These are phyloP conservation scores for Ilyonectria mors-panacis DNA, from an alignment of 2,329 filamentous ascomycete genomes.

Conservation along the genomic window DNA sequence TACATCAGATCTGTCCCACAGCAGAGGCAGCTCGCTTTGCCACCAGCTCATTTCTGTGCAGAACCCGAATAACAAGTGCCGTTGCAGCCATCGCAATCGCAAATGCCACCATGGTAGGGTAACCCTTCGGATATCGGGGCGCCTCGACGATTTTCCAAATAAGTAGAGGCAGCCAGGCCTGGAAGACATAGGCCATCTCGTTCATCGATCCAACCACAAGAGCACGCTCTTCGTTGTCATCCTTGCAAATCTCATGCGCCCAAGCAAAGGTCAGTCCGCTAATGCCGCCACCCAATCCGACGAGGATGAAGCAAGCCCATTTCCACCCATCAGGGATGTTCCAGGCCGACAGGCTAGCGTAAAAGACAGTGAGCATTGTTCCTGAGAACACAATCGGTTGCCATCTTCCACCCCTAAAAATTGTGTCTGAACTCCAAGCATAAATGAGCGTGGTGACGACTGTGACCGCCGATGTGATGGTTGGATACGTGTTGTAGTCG, in stretches of 20 bases:
- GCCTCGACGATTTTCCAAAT: slow-evolving; percentile 77
- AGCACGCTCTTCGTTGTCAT: slow-evolving; percentile 75
- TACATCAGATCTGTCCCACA: slow-evolving; percentile 22
- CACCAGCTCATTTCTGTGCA: slow-evolving; percentile 61
- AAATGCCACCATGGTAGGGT: slow-evolving; percentile 67
- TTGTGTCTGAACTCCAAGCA: slow-evolving; percentile 75
- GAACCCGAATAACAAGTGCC: slow-evolving; percentile 62
- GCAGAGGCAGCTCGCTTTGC: slow-evolving; percentile 23
- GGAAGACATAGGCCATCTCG: slow-evolving; percentile 77
- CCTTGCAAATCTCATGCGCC: slow-evolving; percentile 65
- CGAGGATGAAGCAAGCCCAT: slow-evolving; percentile 74
- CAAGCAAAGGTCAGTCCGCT: slow-evolving; percentile 63
- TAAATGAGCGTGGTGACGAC: slow-evolving; percentile 73
- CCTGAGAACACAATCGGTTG: slow-evolving; percentile 73
- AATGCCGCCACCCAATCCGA: slow-evolving; percentile 65
- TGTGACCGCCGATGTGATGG: slow-evolving; percentile 68
- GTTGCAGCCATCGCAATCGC: slow-evolving; percentile 64
- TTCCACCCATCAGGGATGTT: slow-evolving; percentile 68
- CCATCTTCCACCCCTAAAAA: slow-evolving; percentile 73
- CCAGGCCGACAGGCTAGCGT: slow-evolving; percentile 60
- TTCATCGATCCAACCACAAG: slow-evolving; percentile 78
- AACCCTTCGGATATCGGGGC: slow-evolving; percentile 73
- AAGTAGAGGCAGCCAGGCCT: slow-evolving; percentile 78
- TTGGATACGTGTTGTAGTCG: slow-evolving; percentile 69
- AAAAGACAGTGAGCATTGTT: slow-evolving; percentile 56